Base-by-base conservation (phyloP, 306 rosid genomes). In the Vachellia collinsii region DNA sequence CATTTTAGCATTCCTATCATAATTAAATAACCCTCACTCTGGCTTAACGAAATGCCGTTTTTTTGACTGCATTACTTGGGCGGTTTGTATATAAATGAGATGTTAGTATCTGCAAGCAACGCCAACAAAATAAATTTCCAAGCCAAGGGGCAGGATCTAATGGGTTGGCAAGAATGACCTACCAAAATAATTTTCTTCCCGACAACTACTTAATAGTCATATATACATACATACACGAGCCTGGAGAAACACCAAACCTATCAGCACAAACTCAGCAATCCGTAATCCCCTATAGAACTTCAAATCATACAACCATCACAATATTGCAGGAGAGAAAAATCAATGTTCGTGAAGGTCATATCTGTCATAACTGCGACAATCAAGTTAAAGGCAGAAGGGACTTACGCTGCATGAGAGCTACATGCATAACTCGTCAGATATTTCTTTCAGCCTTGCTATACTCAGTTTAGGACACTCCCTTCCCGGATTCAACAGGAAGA, bases 341-440 rank as follows among this genome's bases (percentile, higher is more conserved):
- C 77, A 83, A 75, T 78, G 85, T 83, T 48, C 77, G 72, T 72
- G 85, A 82, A 83, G 87, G 86, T 80, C 86, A 78, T 79, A 72
- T 59, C 83, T 83, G 78, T 78, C 83, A 71, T 81, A 85, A 70
- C 81, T 69, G 83, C 77, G 80, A 83, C 81, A 77, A 83, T 42
- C 83, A 80, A 54, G 66, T 81, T 78, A 82, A 80, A 77, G 74
- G 72, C 44, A 44, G 80, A 79, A 77, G 86, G 64, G 87, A 78
- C 81, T 77, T 62, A 65, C 79, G 64, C 66, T 61, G 75, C 81
- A 46, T 75, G 58, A 82, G 74, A 79, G 77, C 76, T 77, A 82
- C 61, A 77, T 42, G 80, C 67, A 79, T 47, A 79, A 84, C 84
- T 83, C 85, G 65, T 83, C 44, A 51, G 82, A 74, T 72, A 73